phyloP scores from a whole-genome alignment of 1,139 yeast genomes.

The Wickerhamiella infanticola region DNA sequence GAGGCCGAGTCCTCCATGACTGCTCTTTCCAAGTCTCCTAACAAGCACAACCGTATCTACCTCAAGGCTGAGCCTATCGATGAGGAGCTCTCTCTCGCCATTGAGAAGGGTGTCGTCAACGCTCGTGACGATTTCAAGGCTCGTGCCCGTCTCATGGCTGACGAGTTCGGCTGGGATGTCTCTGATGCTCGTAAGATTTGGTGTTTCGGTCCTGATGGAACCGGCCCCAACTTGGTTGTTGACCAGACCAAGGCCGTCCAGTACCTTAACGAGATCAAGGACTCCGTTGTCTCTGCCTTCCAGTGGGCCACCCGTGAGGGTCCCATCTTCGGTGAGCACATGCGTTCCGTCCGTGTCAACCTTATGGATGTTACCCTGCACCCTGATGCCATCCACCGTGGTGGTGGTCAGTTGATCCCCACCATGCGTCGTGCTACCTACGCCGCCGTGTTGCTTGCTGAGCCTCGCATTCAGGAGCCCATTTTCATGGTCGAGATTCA shows the following conservation, averaged over 20 bases:
- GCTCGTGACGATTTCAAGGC: slow-evolving; percentile 98
- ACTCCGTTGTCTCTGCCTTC: slow-evolving; percentile 98
- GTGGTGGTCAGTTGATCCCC: slow-evolving; percentile 99
- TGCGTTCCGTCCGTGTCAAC: slow-evolving; percentile 96
- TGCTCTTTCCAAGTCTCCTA: slow-evolving; percentile 98
- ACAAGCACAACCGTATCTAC: slow-evolving; percentile 99
- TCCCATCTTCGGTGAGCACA: slow-evolving; percentile 92
- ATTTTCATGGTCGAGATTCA: slow-evolving; percentile 98
- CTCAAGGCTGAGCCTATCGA: slow-evolving; percentile 92
- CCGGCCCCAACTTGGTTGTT: slow-evolving; percentile 96
- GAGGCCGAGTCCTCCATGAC: slow-evolving; percentile 83
- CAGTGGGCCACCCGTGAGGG: slow-evolving; percentile 99
- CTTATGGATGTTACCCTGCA: slow-evolving; percentile 98
- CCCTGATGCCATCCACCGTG: slow-evolving; percentile 99
- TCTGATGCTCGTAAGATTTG: slow-evolving; percentile 99
- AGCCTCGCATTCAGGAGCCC: slow-evolving; percentile 99
- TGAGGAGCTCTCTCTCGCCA: slow-evolving; percentile 86
- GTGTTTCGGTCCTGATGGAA: slow-evolving; percentile 99
- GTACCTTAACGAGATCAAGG: slow-evolving; percentile 98
- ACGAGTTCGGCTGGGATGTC: slow-evolving; percentile 98
- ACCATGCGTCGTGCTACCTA: slow-evolving; percentile 99
- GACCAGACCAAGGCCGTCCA: slow-evolving; percentile 99
- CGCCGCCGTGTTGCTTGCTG: slow-evolving; percentile 96
- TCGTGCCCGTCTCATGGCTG: slow-evolving; percentile 98
- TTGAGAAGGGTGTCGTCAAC: slow-evolving; percentile 80